A percentile compares a stretch with the other conserved stretches of the same genome.
phyloP scores from a whole-genome alignment of 2,329 filamentous ascomycete genomes.

The Colletotrichum sp. region DNA sequence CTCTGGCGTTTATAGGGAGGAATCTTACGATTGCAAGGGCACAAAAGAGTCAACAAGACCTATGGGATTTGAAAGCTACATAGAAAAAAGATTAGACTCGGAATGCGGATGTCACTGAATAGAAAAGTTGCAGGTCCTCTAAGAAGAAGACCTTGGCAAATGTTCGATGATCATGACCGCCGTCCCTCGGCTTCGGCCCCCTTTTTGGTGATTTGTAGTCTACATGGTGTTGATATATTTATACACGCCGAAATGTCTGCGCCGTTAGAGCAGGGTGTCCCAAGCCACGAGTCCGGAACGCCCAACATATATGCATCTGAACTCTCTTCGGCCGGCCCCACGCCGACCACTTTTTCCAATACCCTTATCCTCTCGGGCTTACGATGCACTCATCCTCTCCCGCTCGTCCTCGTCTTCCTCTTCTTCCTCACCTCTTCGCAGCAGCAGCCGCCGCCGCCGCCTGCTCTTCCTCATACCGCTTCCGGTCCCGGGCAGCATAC shows the following conservation, averaged over 20 bases:
- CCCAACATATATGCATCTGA: constrained; percentile 17
- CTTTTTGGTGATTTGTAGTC: constrained; percentile 7
- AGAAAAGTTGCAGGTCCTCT: background rate
- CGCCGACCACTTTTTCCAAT: background rate
- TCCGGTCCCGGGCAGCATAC: constrained; percentile 46
- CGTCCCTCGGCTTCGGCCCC: background rate
- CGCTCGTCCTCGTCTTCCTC: background rate
- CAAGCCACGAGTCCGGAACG: constrained; percentile 17
- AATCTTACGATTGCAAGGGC: background rate
- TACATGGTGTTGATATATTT: constrained; percentile 11
- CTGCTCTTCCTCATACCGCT: constrained; percentile 24
- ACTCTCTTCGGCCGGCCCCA: background rate
- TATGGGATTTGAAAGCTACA: background rate
- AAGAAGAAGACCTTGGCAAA: background rate
- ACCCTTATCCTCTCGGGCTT: background rate
- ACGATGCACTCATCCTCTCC: background rate
- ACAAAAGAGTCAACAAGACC: background rate
- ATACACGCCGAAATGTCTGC: constrained; percentile 15
- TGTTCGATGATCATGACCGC: background rate
- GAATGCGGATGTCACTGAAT: background rate
- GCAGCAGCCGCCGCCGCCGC: background rate
- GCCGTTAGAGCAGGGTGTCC: constrained; percentile 20
- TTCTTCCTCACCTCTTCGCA: background rate
- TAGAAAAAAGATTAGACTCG: constrained; percentile 1
- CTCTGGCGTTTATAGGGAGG: constrained; percentile 2